phyloP scores from a whole-genome alignment of 768 basidiomycete genomes.

The Lepiota subincarnata region DNA sequence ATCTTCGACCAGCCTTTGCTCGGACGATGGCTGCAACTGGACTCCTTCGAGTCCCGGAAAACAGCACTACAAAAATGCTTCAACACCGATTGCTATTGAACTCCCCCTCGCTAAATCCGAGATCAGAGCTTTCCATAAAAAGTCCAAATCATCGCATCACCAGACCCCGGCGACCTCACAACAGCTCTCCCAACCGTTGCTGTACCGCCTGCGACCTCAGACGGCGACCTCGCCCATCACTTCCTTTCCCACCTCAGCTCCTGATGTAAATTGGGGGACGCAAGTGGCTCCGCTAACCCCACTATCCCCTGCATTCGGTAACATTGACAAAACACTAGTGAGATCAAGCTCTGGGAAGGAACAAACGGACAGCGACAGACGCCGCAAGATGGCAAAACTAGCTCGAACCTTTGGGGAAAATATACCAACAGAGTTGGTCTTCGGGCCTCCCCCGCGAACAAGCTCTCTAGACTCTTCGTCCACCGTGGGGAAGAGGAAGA shows the following conservation, averaged over 20 bases:
- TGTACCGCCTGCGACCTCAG: conserved; percentile 21
- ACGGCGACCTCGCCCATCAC: conserved; percentile 4
- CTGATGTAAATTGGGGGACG: not conserved
- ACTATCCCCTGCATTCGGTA: not conserved
- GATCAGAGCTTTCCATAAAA: not conserved
- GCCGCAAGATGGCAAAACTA: conserved; percentile 56
- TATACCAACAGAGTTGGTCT: conserved; percentile 53
- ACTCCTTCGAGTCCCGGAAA: conserved; percentile 11
- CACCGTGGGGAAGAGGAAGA: not conserved
- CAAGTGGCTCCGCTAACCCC: conserved; percentile 9
- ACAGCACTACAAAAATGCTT: conserved; percentile 8
- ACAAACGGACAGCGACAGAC: conserved; percentile 24
- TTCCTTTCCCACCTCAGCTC: conserved; percentile 1
- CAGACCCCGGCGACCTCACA: conserved; percentile 10
- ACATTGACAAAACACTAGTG: not conserved
- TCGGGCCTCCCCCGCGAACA: conserved; percentile 15
- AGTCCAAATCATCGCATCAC: not conserved
- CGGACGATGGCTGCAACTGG: conserved; percentile 15
- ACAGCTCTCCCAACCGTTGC: conserved; percentile 24
- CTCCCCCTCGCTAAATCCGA: conserved; percentile 15
- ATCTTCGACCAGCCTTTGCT: conserved; percentile 14
- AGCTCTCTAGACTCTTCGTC: not conserved
- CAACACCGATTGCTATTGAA: conserved; percentile 17
- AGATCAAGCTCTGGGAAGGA: not conserved
- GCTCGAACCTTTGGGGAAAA: conserved; percentile 55